Base-by-base conservation (phyloP, 2,329 filamentous ascomycete genomes). In the Fusarium sp. region DNA sequence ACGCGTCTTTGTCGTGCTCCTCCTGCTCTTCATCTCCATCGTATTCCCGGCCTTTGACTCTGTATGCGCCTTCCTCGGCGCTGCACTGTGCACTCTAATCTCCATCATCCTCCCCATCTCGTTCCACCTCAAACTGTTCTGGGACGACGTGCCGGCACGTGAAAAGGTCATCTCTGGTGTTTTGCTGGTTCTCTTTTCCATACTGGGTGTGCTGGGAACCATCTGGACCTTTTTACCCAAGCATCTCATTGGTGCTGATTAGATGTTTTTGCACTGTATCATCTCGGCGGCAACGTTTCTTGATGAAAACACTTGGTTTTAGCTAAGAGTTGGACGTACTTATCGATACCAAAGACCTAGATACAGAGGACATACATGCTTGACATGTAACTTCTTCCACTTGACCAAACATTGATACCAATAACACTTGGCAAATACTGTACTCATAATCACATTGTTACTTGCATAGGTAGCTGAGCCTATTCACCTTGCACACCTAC, bases 41-140 rank as follows among this genome's bases (percentile, higher is more conserved):
- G 69, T 87, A 3, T 90, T 91, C 79, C 95, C 95, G 1, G 90
- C 91, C 0, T 98, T 98, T 79, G 95, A 98, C 81, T 92, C 92
- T 62, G 95, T 98, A 80, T 97, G 97, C 92, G 93, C 94, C 5
- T 92, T 98, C 71, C 92, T 98, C 85, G 96, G 97, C 14, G 94
- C 93, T 43, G 93, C 95, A 5, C 88, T 98, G 18, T 98, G 96
- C 84, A 98, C 98, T 78, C 94, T 94, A 20, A 97, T 98, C 75
- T 98, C 96, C 83, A 92, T 98, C 75, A 95, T 97, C 20, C 82
- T 99, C 60, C 97, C 96, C 1, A 86, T 98, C 35, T 89, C 92
- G 6, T 98, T 99, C 81, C 95, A 98, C 80, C 85, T 98, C 66
- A 97, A 95, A 84, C 90, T 98, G 1, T 98, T 97, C 81, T 91